Evolutionary conservation across 441 rosid genomes (phyloP).

Genomic region (Rhodomyrtus psidioides): DNA sequence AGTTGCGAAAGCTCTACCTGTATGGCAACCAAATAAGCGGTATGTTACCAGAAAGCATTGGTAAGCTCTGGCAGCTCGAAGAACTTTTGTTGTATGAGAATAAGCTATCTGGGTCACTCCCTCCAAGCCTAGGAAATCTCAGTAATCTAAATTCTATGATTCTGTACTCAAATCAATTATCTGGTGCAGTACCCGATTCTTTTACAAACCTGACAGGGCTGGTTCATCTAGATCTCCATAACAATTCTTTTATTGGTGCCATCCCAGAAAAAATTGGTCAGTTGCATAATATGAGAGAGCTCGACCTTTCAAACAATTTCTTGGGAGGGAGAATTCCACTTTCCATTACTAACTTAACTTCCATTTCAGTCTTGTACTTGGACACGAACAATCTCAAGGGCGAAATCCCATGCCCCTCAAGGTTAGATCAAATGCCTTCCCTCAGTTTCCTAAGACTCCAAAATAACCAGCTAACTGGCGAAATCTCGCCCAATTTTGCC

Average conservation of each 20-base stretch:
- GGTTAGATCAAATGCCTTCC: conserved; percentile 24
- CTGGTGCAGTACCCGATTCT: conserved; percentile 30
- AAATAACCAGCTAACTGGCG: conserved; percentile 33
- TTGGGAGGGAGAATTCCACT: conserved; percentile 29
- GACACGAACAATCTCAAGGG: conserved; percentile 37
- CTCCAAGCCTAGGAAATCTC: conserved; percentile 30
- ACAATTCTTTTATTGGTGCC: conserved; percentile 25
- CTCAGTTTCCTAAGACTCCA: conserved; percentile 40
- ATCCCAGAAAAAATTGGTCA: conserved; percentile 32
- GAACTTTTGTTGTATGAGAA: conserved; percentile 41
- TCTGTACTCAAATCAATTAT: conserved; percentile 29
- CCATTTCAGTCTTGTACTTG: conserved; percentile 35
- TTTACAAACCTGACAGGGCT: conserved; percentile 28
- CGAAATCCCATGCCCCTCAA: conserved; percentile 26
- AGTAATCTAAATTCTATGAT: conserved; percentile 23
- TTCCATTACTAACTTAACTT: conserved; percentile 23
- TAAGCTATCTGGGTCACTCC: conserved; percentile 33
- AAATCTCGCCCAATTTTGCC: conserved; percentile 25
- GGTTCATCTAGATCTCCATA: conserved; percentile 33
- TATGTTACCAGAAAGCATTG: conserved; percentile 33
- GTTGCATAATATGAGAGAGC: conserved; percentile 27
- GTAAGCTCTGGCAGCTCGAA: conserved; percentile 34
- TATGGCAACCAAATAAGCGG: conserved; percentile 43
- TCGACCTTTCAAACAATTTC: conserved; percentile 39
- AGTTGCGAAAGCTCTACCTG: conserved; percentile 30